Evolutionary conservation across 805 yeast species (phyloP).

Genomic region (Candida dajiaensis): DNA sequence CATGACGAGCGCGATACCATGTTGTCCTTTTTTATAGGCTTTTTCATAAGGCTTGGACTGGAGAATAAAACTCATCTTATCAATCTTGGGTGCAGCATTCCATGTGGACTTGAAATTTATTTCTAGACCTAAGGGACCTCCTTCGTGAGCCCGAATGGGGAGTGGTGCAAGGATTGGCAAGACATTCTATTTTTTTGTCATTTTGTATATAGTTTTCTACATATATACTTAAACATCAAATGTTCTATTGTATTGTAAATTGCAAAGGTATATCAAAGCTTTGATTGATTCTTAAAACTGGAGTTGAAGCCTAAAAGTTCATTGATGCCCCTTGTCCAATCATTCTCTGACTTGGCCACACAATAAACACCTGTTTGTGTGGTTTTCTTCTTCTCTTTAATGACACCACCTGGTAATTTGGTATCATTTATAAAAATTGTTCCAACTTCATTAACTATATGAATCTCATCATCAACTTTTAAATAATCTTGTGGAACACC

Average conservation of each 20-base stretch:
- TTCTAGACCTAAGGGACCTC: slow-evolving; percentile 55
- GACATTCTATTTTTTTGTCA: slow-evolving; percentile 27
- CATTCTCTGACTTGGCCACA: slow-evolving; percentile 74
- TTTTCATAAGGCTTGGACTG: slow-evolving; percentile 42
- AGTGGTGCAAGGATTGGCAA: slow-evolving; percentile 45
- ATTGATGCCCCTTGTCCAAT: slow-evolving; percentile 90
- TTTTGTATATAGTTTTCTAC: no score
- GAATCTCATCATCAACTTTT: slow-evolving; percentile 73
- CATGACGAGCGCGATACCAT: slow-evolving; percentile 59
- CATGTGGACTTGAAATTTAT: slow-evolving; percentile 46
- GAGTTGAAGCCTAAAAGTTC: slow-evolving; percentile 86
- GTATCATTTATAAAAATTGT: slow-evolving; percentile 50
- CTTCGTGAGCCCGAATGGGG: slow-evolving; percentile 77
- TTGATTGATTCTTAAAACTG: slow-evolving; percentile 51
- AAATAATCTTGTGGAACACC: slow-evolving; percentile 73
- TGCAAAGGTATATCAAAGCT: slow-evolving; percentile 6
- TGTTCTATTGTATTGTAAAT: not conserved
- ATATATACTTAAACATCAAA: no score
- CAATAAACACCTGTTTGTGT: slow-evolving; percentile 72
- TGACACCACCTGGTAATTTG: slow-evolving; percentile 24
- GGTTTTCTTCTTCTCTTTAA: slow-evolving; percentile 11
- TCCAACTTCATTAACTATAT: slow-evolving; percentile 60
- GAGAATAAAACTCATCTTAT: slow-evolving; percentile 48
- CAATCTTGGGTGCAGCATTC: slow-evolving; percentile 73
- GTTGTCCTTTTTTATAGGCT: slow-evolving; percentile 23